These are phyloP conservation scores for Raffaelea arxii DNA, from an alignment of 2,329 filamentous ascomycete genomes.

Conservation along the genomic window DNA sequence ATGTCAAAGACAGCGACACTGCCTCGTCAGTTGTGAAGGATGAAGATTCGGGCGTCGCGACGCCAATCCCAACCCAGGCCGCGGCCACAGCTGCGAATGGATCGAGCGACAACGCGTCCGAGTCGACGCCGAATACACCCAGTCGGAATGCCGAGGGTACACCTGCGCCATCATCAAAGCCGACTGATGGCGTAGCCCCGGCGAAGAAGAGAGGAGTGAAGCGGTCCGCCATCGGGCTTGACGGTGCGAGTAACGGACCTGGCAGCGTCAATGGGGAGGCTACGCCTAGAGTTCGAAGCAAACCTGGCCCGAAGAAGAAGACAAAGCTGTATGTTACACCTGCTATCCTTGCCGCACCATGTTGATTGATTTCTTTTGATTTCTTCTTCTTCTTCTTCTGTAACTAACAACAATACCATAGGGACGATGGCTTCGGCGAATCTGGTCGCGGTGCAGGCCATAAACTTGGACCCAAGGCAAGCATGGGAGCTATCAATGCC, in stretches of 20 bases:
- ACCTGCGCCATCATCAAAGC: conserved; percentile 44
- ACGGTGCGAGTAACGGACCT: conserved; percentile 32
- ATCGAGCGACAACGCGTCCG: conserved; percentile 49
- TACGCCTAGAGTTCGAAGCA: conserved; percentile 61
- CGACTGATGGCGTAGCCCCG: conserved; percentile 46
- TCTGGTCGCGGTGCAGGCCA: conserved; percentile 35
- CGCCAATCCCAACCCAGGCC: conserved; percentile 25
- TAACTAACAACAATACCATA: background rate
- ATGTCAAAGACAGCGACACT: conserved; percentile 1
- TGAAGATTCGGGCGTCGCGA: conserved; percentile 13
- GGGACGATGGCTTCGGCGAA: conserved; percentile 19
- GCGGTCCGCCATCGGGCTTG: conserved; percentile 48
- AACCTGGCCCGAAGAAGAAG: conserved; percentile 96
- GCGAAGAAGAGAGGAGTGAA: conserved; percentile 70
- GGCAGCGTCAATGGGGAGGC: conserved; percentile 40
- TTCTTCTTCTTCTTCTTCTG: background rate
- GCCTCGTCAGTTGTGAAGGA: conserved; percentile 16
- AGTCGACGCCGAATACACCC: conserved; percentile 52
- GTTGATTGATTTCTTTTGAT: conserved; percentile 17
- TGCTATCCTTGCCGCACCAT: background rate
- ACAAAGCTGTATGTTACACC: conserved; percentile 81
- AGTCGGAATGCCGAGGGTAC: conserved; percentile 31
- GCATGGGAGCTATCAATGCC: conserved; percentile 95
- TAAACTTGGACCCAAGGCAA: conserved; percentile 92
- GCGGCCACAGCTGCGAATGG: conserved; percentile 42